Percentiles rank a stretch among this genome's conserved stretches.
phyloP scores from a whole-genome alignment of 2,329 filamentous ascomycete species.

The Cercospora brassicicola region DNA sequence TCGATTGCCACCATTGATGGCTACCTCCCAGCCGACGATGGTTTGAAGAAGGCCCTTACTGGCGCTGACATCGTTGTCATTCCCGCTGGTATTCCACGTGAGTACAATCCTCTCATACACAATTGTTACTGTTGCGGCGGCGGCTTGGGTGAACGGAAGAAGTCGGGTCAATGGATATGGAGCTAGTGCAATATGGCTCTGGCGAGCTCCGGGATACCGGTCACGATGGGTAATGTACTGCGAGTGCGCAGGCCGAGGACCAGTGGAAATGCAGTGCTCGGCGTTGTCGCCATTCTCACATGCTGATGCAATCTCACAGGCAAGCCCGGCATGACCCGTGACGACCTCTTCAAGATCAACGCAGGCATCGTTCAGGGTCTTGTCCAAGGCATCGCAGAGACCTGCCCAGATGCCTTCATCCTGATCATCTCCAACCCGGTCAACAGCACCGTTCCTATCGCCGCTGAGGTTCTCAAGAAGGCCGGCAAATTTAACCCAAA shows the following conservation, averaged over 20 bases:
- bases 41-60: conserved; percentile 83
- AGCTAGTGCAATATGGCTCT: conserved; percentile 15
- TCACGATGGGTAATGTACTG: neutral
- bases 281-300: neutral
- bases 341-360: conserved; percentile 99
- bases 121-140: neutral
- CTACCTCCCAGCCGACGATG: conserved; percentile 79
- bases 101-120: conserved; percentile 22
- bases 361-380: conserved; percentile 95
- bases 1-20: conserved; percentile 82
- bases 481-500: conserved; percentile 92
- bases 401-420: conserved; percentile 88
- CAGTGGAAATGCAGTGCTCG: conserved; percentile 3
- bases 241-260: neutral
- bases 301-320: conserved; percentile 54
- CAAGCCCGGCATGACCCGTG: conserved; percentile 99
- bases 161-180: conserved; percentile 17
- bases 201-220: neutral
- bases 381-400: conserved; percentile 82
- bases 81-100: conserved; percentile 94
- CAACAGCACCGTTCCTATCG: conserved; percentile 97
- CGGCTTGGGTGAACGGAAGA: conserved; percentile 12
- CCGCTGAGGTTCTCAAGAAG: conserved; percentile 92
- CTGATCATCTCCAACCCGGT: conserved; percentile 99
- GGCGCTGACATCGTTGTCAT: conserved; percentile 96